These are phyloP conservation scores for Wickerhamiella qilinensis DNA, from an alignment of 805 yeast species.

Conservation along the genomic window DNA sequence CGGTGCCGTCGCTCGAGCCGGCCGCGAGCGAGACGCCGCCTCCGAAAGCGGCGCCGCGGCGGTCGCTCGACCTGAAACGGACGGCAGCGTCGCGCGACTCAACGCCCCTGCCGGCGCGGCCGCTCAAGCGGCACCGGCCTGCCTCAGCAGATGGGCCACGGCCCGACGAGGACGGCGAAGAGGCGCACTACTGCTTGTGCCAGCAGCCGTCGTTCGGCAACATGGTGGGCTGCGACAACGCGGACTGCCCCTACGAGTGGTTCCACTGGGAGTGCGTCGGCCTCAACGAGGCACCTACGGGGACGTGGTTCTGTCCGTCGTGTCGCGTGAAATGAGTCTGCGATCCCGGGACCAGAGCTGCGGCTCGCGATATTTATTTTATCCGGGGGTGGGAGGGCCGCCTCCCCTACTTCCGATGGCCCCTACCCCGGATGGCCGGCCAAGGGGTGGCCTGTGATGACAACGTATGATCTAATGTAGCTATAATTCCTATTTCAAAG, in stretches of 20 bases:
- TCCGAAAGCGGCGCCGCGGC: constrained; percentile 3
- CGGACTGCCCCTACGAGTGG: constrained; percentile 82
- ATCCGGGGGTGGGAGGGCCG: too few species aligned
- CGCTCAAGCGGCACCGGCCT: constrained; percentile 1
- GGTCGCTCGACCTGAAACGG: constrained; percentile 1
- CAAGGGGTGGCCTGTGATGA: too few species aligned
- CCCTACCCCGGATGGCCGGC: too few species aligned
- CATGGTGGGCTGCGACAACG: constrained; percentile 93
- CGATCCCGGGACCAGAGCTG: too few species aligned
- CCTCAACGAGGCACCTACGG: constrained; percentile 71
- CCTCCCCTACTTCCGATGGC: too few species aligned
- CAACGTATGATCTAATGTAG: too few species aligned
- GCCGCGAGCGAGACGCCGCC: constrained; percentile 6
- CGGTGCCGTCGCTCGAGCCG: constrained; percentile 7
- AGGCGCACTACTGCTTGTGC: constrained; percentile 67
- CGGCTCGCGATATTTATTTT: too few species aligned
- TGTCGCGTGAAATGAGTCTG: constrained; percentile 30
- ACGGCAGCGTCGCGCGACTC: neutral
- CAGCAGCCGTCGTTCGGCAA: constrained; percentile 88
- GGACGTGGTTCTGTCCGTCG: constrained; percentile 88
- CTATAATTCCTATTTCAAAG: too few species aligned
- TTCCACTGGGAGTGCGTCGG: constrained; percentile 95
- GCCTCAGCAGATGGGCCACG: neutral
- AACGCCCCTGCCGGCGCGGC: neutral
- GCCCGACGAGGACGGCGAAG: constrained; percentile 35